Conservation (phyloP, 176 grass and related monocot species). For the Puccinellia tenuiflora region DNA sequence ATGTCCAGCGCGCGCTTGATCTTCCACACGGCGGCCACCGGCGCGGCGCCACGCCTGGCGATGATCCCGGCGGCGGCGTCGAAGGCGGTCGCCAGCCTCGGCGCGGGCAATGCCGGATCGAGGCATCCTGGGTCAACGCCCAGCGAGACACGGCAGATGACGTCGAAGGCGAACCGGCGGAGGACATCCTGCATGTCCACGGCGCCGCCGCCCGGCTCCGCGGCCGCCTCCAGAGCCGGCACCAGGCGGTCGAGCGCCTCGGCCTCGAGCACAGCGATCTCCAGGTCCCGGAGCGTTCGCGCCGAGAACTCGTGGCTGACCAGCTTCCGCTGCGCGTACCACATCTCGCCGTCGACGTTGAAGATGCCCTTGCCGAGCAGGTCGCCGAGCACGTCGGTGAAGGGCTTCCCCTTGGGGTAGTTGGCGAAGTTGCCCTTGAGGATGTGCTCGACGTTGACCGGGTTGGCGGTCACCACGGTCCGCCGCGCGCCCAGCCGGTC, state of each 20-base stretch:
- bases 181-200: conserved; percentile 87
- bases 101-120: conserved; percentile 34
- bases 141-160: conserved; percentile 65
- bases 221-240: conserved; percentile 41
- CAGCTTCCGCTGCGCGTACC: conserved; percentile 84
- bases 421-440: conserved; percentile 67
- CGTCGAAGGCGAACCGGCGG: conserved; percentile 71
- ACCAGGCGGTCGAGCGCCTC: conserved; percentile 52
- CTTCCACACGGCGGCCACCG: conserved; percentile 76
- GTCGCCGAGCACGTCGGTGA: conserved; percentile 91
- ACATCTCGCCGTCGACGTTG: conserved; percentile 80
- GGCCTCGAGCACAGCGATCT: conserved; percentile 41
- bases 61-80: conserved; percentile 69
- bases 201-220: neutral
- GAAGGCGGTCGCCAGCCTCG: conserved; percentile 60
- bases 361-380: conserved; percentile 87
- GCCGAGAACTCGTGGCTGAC: conserved; percentile 86
- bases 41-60: conserved; percentile 57
- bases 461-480: conserved; percentile 71
- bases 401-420: conserved; percentile 81
- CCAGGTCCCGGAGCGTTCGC: conserved; percentile 60
- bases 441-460: conserved; percentile 83
- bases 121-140: conserved; percentile 71
- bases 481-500: conserved; percentile 58
- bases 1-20: conserved; percentile 52